phyloP scores from a whole-genome alignment of 345 rosid genomes.

The Eucalyptus shirleyi region DNA sequence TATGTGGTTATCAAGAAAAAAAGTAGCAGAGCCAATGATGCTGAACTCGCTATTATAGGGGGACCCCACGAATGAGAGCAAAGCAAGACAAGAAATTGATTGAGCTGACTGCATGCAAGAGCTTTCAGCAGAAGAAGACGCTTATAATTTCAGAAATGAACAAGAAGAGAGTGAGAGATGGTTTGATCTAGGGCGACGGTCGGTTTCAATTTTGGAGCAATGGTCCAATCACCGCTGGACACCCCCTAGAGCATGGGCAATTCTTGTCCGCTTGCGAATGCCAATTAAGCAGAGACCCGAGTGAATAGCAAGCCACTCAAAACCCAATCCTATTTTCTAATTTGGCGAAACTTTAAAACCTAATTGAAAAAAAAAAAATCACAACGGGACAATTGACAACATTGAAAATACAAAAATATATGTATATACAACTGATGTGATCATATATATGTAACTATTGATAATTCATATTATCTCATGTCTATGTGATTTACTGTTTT shows the following conservation, averaged over 20 bases:
- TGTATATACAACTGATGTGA: background rate
- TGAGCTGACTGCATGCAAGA: background rate
- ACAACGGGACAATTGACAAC: background rate
- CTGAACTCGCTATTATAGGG: background rate
- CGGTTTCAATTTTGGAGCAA: background rate
- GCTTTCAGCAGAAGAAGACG: background rate
- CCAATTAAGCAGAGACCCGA: background rate
- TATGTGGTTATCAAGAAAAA: background rate
- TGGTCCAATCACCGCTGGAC: background rate
- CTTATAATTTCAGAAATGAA: background rate
- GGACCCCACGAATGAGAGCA: background rate
- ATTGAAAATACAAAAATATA: background rate
- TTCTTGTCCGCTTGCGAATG: background rate
- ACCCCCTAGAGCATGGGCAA: background rate
- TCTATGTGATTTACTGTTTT: background rate
- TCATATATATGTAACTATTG: background rate
- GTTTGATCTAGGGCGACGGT: background rate
- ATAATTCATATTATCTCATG: background rate
- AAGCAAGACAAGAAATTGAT: background rate
- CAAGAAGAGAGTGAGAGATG: background rate
- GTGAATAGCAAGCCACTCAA: background rate
- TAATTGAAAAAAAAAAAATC: background rate
- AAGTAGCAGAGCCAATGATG: background rate
- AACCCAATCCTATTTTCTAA: background rate
- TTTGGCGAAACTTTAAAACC: background rate